These are phyloP conservation scores for Actinidia polygama DNA, from an alignment of 179 eudicot genomes.

Conservation along the genomic window DNA sequence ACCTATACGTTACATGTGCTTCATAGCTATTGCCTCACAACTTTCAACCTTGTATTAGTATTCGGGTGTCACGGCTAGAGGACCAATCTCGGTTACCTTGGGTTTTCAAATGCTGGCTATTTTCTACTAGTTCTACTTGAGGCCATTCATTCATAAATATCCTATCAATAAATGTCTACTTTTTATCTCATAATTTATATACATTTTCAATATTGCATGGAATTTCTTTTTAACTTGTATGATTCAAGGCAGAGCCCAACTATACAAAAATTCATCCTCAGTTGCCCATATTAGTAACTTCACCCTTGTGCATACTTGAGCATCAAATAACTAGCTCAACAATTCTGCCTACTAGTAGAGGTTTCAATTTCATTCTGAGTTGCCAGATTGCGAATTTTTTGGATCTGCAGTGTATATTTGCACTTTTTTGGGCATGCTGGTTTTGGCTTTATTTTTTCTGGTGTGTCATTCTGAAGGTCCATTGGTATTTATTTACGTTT, in stretches of 20 bases:
- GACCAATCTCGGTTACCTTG: too few species aligned
- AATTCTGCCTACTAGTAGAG: background rate
- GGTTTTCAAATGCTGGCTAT: too few species aligned
- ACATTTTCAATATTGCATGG: background rate
- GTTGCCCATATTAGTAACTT: background rate
- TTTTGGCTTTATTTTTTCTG: background rate
- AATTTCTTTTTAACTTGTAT: background rate
- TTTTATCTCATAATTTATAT: background rate
- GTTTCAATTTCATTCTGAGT: conserved; percentile 6
- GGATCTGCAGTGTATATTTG: background rate
- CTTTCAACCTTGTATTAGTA: too few species aligned
- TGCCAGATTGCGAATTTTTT: background rate
- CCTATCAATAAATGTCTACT: background rate
- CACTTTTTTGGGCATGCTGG: background rate
- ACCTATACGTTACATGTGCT: too few species aligned
- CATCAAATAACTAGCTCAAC: background rate
- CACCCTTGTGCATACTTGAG: background rate
- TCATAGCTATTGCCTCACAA: too few species aligned
- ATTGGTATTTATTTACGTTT: background rate
- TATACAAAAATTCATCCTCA: background rate
- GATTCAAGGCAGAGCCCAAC: background rate
- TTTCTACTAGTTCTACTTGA: too few species aligned
- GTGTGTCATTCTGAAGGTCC: background rate
- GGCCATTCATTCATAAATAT: too few species aligned
- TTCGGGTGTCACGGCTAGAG: too few species aligned